Conservation (phyloP, 1,284 basidiomycete genomes). For the Naganishia sp. region DNA sequence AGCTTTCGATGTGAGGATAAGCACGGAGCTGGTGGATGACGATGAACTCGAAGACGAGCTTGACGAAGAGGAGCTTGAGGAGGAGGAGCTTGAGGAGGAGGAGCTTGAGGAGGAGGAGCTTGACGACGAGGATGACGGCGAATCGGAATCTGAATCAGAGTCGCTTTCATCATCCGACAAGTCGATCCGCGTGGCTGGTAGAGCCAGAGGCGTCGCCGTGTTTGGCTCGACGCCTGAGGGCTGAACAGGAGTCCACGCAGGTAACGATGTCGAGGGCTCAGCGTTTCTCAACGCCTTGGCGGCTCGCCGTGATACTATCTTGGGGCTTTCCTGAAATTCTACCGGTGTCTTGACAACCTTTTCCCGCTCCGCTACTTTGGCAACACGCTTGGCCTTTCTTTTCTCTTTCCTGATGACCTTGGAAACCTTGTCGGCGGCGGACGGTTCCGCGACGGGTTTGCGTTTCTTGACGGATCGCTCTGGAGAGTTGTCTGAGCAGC, state of each 20-base stretch:
- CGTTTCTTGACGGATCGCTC: conserved; percentile 15
- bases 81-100: conserved; percentile 26
- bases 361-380: conserved; percentile 7
- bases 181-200: conserved; percentile 17
- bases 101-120: conserved; percentile 35
- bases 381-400: conserved; percentile 1
- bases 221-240: too few species aligned
- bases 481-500: background rate
- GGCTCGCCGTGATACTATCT: too few species aligned
- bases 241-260: too few species aligned
- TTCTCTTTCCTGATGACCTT: background rate
- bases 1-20: conserved; percentile 13
- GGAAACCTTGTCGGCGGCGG: too few species aligned
- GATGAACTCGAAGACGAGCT: conserved; percentile 24
- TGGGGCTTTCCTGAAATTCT: too few species aligned
- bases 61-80: conserved; percentile 31
- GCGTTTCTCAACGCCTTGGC: too few species aligned
- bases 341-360: background rate
- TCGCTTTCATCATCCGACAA: conserved; percentile 19
- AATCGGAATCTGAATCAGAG: conserved; percentile 3
- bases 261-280: too few species aligned
- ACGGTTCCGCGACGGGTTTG: background rate
- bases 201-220: too few species aligned
- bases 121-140: conserved; percentile 33
- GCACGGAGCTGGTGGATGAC: conserved; percentile 24